Base-by-base conservation (phyloP, 495 filamentous ascomycete species). In the Staphylotrichum tortipilum region DNA sequence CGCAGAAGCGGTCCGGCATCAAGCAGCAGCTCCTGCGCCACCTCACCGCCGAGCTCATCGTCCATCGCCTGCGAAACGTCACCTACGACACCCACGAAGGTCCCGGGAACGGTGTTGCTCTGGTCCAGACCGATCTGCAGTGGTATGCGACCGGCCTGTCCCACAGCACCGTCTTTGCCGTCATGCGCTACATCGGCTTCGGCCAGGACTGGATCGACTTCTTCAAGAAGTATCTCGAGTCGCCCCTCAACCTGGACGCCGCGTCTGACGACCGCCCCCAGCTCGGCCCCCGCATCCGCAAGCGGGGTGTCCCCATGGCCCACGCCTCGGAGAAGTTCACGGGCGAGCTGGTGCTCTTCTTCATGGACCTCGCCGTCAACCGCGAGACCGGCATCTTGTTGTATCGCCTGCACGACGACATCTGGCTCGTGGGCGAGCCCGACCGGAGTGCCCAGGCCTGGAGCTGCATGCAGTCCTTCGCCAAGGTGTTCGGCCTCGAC, bases 321-420 rank as follows among this genome's bases (percentile, higher is more conserved):
- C 82, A 86, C 58, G 68, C 72, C 8, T 67, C 83, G 17, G 79
- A 80, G 19, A 76, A 81, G 46, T 62, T 80, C 33, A 72, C 82
- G 24, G 80, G 80, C 1, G 83, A 87, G 49, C 61, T 76, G 1
- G 67, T 85, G 7, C 65, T 87, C 1, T 85, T 84, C 60, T 78
- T 77, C 55, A 74, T 86, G 73, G 83, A 87, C 44, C 78, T 78
- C 43, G 72, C 77, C 4, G 74, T 87, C 37, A 85, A 86, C 41
- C 75, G 81, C 45, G 57, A 65, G 36, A 76, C 82, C 0, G 65
- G 77, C 3, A 67, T 72, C 19, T 69, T 78, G 26, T 66, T 86
- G 3, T 84, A 85, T 50, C 79, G 83, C 0, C 62, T 85, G 17
- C 78, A 84, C 51, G 82, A 85, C 56, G 83, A 87, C 57, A 74